These are phyloP conservation scores for Thymus mandschuricus DNA, from an alignment of 257 asterid species.

Conservation along the genomic window DNA sequence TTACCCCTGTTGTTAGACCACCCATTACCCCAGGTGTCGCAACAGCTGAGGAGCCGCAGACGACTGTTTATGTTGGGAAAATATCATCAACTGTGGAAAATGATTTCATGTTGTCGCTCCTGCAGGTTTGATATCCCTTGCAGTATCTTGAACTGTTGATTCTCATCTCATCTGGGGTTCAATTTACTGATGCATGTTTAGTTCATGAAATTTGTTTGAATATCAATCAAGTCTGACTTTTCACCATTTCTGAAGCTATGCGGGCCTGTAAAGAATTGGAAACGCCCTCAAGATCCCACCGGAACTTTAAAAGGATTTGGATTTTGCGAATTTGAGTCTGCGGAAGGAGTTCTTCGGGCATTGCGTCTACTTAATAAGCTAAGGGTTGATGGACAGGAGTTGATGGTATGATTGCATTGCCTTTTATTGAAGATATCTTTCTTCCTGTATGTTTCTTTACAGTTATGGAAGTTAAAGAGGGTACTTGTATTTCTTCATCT, in stretches of 20 bases:
- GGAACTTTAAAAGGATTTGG: slow-evolving; percentile 92
- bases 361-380: slow-evolving; percentile 80
- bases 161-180: slow-evolving; percentile 24
- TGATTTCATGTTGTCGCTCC: slow-evolving; percentile 84
- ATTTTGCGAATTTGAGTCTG: slow-evolving; percentile 95
- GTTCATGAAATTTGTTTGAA: slow-evolving; percentile 8
- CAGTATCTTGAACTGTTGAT: slow-evolving; percentile 13
- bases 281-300: slow-evolving; percentile 93
- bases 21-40: slow-evolving; percentile 47
- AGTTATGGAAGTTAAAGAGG: neutral
- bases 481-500: slow-evolving; percentile 29
- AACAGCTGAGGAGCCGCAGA: slow-evolving; percentile 76
- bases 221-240: slow-evolving; percentile 32
- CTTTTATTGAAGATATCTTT: slow-evolving; percentile 21
- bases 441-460: slow-evolving; percentile 10
- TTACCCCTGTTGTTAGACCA: slow-evolving; percentile 64
- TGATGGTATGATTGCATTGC: slow-evolving; percentile 62
- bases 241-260: slow-evolving; percentile 69
- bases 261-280: slow-evolving; percentile 98
- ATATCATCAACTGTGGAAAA: slow-evolving; percentile 88
- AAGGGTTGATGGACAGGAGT: slow-evolving; percentile 88
- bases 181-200: slow-evolving; percentile 2
- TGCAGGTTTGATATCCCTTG: slow-evolving; percentile 61
- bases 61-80: slow-evolving; percentile 91
- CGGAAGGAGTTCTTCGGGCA: slow-evolving; percentile 97